A percentile compares a stretch with the other conserved stretches of the same genome.
These are phyloP conservation scores for Xylaria telfairii DNA, from an alignment of 495 filamentous ascomycete species.

Conservation along the genomic window DNA sequence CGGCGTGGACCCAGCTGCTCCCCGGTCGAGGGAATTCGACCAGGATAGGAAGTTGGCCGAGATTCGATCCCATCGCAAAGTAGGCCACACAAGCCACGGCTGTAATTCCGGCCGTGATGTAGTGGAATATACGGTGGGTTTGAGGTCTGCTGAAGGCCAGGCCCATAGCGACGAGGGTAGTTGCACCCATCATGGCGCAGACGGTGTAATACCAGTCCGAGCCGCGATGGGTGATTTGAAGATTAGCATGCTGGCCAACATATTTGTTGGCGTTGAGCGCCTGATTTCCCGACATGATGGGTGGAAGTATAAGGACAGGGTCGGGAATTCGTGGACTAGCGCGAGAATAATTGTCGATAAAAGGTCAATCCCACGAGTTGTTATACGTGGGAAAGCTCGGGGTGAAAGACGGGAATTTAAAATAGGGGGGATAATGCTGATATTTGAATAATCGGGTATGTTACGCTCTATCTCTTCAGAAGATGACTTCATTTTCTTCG, in stretches of 20 bases:
- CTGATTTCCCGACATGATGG: slow-evolving; percentile 46
- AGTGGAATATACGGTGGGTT: slow-evolving; percentile 69
- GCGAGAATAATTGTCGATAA: background rate
- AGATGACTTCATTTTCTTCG: slow-evolving; percentile 20
- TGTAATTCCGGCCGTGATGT: slow-evolving; percentile 66
- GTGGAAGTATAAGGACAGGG: slow-evolving; percentile 9
- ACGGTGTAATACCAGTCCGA: slow-evolving; percentile 61
- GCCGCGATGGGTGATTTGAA: slow-evolving; percentile 67
- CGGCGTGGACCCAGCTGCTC: slow-evolving; percentile 46
- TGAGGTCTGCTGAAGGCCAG: slow-evolving; percentile 56
- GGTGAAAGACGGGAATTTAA: background rate
- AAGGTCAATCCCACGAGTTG: background rate
- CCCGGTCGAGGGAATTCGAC: slow-evolving; percentile 56
- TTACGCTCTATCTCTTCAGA: background rate
- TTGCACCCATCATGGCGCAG: slow-evolving; percentile 54
- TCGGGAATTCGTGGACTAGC: background rate
- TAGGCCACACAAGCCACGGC: slow-evolving; percentile 70
- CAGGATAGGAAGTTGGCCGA: slow-evolving; percentile 67
- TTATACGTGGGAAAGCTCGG: background rate
- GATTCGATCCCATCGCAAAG: slow-evolving; percentile 71
- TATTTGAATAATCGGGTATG: slow-evolving; percentile 12
- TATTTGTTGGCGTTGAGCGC: slow-evolving; percentile 57
- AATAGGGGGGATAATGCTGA: background rate
- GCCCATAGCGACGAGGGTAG: slow-evolving; percentile 50
- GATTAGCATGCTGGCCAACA: slow-evolving; percentile 48